Evolutionary conservation across 306 rosid genomes (phyloP).

Genomic region (Comarum palustre): DNA sequence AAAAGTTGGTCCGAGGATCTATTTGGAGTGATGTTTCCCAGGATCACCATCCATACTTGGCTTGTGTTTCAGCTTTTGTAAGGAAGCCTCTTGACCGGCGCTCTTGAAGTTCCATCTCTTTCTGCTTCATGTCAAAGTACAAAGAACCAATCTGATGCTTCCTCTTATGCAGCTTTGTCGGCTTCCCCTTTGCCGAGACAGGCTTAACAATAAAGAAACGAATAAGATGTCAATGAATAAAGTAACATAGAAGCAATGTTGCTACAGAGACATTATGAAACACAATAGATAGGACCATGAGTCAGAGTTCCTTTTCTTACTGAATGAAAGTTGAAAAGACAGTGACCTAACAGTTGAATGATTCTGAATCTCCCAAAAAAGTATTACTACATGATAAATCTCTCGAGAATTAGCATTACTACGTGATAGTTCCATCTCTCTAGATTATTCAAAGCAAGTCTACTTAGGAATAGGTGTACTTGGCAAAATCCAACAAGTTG

Average conservation of each 20-base stretch:
- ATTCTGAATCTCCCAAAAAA: background rate
- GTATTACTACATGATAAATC: background rate
- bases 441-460: background rate
- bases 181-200: conserved; percentile 73
- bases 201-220: conserved; percentile 38
- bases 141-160: conserved; percentile 92
- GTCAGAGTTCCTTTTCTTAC: background rate
- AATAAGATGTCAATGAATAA: background rate
- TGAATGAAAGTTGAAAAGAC: background rate
- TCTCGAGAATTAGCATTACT: background rate
- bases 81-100: conserved; percentile 83
- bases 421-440: background rate
- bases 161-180: conserved; percentile 85
- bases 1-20: conserved; percentile 26
- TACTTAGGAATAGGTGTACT: background rate
- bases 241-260: background rate
- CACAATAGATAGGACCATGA: background rate
- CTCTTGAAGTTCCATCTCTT: conserved; percentile 76
- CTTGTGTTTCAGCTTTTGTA: conserved; percentile 94
- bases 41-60: conserved; percentile 94
- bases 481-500: background rate
- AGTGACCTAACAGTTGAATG: background rate
- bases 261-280: background rate
- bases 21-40: background rate
- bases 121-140: conserved; percentile 82